Evolutionary conservation across 2,329 filamentous ascomycete genomes (phyloP), one percentile per base, ranked within the genome.

Genomic region (Pseudogymnoascus sp.): DNA sequence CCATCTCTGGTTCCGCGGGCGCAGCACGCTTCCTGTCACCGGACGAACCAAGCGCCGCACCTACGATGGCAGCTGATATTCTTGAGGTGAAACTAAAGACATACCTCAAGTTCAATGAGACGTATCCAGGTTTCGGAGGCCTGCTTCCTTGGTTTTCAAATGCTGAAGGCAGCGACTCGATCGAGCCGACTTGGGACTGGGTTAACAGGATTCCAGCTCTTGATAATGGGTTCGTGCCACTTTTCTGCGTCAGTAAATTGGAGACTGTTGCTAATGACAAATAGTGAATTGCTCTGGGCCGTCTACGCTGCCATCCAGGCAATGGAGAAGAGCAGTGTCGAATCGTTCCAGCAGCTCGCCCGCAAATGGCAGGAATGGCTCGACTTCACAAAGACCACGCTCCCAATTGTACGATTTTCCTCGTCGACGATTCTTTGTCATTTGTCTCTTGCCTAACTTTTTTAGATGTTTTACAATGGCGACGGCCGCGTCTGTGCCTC

Each of bases 401-500:
- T 71, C 0, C 69, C 70, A 26, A 70, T 74, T 29, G 72, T 72
- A 64, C 13, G 26, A 7, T 17, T 10, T 11, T 15, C n/a, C 46
- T 26, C 21, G 1, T 31, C n/a, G n/a, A 11, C 23, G 15, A 50
- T 17, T 7, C 6, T 29, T 29, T 50, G 21, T 26, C 3, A 50
- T 50, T 50, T 50, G n/a, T 13, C 17, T 37, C 35, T 56, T 21
- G 15, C 29, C 40, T 19, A 42, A 53, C 35, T 21, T 61, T 35
- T 6, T n/a, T 61, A 71, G 70, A 67, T 77, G 53, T 78, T 78
- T 64, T 75, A 78, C 61, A 60, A 65, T 9, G 75, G 74, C 1
- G 63, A 72, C n/a, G 77, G 77, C 3, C 67, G 66, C n/a, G 75
- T 78, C 4, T 78, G 77, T 63, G 72, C 76, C 1, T 76, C 78